Conservation (phyloP, 1,284 basidiomycete genomes). For the Vanrija pseudolonga region DNA sequence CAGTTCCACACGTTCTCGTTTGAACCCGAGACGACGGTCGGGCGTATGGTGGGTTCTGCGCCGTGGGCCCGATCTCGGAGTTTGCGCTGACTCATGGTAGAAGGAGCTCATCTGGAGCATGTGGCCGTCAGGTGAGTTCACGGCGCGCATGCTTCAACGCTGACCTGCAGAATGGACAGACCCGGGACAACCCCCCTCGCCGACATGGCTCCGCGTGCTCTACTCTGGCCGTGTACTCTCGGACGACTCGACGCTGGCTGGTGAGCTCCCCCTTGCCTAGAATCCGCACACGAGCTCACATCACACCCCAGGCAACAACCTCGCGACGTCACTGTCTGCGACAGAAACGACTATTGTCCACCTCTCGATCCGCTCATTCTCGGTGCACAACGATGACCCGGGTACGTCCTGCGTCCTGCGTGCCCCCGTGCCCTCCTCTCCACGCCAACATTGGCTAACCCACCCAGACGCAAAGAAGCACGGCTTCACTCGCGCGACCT, state of each 20-base stretch:
- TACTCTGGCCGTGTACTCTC: constrained; percentile 78
- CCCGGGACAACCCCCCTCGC: constrained; percentile 63
- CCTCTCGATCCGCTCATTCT: constrained; percentile 66
- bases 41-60: constrained; percentile 54
- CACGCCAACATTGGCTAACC: too few relatives aligned
- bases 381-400: constrained; percentile 20
- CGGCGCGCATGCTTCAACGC: background rate
- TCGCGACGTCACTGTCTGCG: constrained; percentile 41
- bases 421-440: background rate
- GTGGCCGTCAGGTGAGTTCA: constrained; percentile 68
- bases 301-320: constrained; percentile 32
- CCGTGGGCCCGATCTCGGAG: background rate
- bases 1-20: constrained; percentile 68
- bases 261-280: constrained; percentile 55
- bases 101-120: constrained; percentile 81
- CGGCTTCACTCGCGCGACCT: constrained; percentile 7
- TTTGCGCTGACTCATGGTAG: constrained; percentile 2
- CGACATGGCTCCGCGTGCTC: constrained; percentile 70
- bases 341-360: constrained; percentile 67
- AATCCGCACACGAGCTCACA: background rate
- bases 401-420: constrained; percentile 23
- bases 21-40: constrained; percentile 71
- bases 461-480: constrained; percentile 10
- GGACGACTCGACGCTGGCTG: constrained; percentile 71
- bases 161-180: constrained; percentile 66